Percentiles rank a stretch among this genome's conserved stretches.
phyloP scores from a whole-genome alignment of 1,284 basidiomycete genomes.

The Xerocomus nothofagi region DNA sequence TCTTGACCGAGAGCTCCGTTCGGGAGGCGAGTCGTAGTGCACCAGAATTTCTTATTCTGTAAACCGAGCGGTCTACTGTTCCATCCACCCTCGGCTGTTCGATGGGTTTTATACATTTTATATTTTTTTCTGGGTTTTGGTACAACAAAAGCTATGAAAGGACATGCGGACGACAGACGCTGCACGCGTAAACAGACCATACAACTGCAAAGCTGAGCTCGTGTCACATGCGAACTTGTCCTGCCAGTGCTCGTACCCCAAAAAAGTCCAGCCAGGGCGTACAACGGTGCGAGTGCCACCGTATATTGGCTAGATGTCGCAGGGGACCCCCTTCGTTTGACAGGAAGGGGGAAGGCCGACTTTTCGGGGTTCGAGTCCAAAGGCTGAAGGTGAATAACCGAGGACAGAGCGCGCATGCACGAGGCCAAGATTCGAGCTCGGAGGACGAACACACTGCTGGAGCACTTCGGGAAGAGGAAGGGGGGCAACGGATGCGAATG shows the following conservation, averaged over 20 bases:
- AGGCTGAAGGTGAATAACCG: not conserved
- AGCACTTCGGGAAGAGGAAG: not conserved
- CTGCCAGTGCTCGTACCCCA: not conserved
- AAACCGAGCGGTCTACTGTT: too few species aligned
- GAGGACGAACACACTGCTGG: constrained; percentile 13
- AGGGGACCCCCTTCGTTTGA: not conserved
- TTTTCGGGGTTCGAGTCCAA: not conserved
- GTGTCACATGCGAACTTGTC: constrained; percentile 8
- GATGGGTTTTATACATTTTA: constrained; percentile 8
- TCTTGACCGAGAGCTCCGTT: too few species aligned
- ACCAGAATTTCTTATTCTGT: too few species aligned
- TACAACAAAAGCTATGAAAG: constrained; percentile 12
- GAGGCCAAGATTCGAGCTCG: constrained; percentile 13
- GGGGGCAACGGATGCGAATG: constrained; percentile 6
- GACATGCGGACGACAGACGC: constrained; percentile 9
- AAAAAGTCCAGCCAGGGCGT: not conserved
- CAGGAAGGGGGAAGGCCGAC: not conserved
- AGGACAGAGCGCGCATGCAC: constrained; percentile 10
- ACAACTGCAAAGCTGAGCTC: constrained; percentile 13
- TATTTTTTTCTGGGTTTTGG: constrained; percentile 16
- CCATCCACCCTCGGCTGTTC: too few species aligned
- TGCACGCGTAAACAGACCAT: constrained; percentile 9
- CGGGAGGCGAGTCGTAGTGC: too few species aligned
- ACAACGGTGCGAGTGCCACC: constrained; percentile 1
- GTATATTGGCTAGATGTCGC: not conserved